phyloP scores from a whole-genome alignment of 2,329 filamentous ascomycete genomes.

The Rhynchosporium secalis region DNA sequence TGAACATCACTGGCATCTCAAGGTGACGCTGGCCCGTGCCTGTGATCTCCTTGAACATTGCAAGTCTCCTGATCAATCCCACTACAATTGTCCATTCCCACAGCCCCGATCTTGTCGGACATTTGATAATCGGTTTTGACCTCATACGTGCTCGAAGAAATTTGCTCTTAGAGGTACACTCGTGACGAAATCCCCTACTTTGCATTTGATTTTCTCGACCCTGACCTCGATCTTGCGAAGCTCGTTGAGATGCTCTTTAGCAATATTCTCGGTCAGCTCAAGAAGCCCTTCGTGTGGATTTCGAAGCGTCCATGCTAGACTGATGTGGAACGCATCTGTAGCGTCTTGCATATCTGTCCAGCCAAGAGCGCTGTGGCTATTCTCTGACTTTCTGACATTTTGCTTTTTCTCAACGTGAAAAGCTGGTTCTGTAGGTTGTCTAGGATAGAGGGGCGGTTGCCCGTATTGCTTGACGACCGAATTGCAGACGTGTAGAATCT shows the following conservation, averaged over 20 bases:
- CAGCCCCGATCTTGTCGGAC: not conserved
- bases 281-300: conserved; percentile 49
- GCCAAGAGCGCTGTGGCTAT: conserved; percentile 25
- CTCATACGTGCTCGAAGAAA: conserved; percentile 2
- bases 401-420: not conserved
- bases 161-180: conserved; percentile 45
- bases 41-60: not conserved
- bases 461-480: conserved; percentile 55
- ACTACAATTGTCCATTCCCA: not conserved
- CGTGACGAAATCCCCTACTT: conserved; percentile 71
- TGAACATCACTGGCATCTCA: too few relatives aligned
- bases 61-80: not conserved
- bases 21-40: too few relatives aligned
- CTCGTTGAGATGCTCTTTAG: conserved; percentile 20
- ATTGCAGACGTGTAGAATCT: conserved; percentile 69
- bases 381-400: not conserved
- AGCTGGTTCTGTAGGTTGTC: conserved; percentile 28
- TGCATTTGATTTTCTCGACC: conserved; percentile 67
- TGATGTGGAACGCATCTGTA: conserved; percentile 75
- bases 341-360: conserved; percentile 42
- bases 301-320: conserved; percentile 79
- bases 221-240: conserved; percentile 47
- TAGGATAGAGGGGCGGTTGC: conserved; percentile 70
- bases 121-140: not conserved
- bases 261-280: conserved; percentile 40